phyloP scores from a whole-genome alignment of 441 rosid genomes.

The Populus hybrid region DNA sequence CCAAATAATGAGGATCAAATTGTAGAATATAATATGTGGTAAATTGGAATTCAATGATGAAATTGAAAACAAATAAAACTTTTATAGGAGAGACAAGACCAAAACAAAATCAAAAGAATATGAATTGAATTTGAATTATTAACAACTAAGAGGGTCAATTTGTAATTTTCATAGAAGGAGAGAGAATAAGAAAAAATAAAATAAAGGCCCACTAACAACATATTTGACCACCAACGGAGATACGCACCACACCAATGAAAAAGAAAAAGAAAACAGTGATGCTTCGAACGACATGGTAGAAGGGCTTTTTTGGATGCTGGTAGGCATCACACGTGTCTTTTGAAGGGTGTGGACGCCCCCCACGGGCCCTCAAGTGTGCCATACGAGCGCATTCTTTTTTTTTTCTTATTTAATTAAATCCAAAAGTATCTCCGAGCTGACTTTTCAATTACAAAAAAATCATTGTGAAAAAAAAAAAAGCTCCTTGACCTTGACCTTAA shows the following conservation, averaged over 20 bases:
- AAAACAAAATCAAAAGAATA: too few species aligned
- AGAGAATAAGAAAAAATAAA: too few species aligned
- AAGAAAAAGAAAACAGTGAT: rapidly evolving
- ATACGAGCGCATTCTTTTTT: neutral
- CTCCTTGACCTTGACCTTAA: too few species aligned
- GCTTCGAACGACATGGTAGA: rapidly evolving
- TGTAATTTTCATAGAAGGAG: too few species aligned
- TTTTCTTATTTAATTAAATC: too few species aligned
- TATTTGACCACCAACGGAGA: rapidly evolving
- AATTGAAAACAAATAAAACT: neutral
- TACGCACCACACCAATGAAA: too few species aligned
- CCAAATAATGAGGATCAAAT: too few species aligned
- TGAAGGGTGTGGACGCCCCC: too few species aligned
- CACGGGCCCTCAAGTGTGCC: rapidly evolving
- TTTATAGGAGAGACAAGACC: neutral
- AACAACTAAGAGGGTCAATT: too few species aligned
- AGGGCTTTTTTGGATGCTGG: rapidly evolving
- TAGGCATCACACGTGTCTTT: too few species aligned
- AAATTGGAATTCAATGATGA: neutral
- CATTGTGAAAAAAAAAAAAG: rapidly evolving
- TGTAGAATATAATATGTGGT: neutral
- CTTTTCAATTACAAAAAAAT: too few species aligned
- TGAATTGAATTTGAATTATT: neutral
- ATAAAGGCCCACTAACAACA: neutral
- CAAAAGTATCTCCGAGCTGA: too few species aligned